Base-by-base conservation (phyloP, 164 flowering plant species). In the Vitis labrusca region DNA sequence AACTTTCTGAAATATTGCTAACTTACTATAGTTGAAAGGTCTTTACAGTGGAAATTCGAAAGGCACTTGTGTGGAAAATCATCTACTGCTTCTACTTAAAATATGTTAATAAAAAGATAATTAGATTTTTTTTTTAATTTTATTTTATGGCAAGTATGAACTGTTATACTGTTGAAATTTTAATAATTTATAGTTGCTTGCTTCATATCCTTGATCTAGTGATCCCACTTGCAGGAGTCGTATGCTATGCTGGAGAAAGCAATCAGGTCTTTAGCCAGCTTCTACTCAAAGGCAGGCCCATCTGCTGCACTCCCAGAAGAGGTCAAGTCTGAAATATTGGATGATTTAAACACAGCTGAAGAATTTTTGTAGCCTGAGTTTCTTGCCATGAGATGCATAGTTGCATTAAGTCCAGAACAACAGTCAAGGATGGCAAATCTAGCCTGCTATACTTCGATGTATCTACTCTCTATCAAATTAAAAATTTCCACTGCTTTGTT, bases 231-330 rank as follows among this genome's bases (percentile, higher is more conserved):
- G 76, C 89, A 94, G 98, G 94, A 93, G 76, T 95, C 99, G 10
- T 88, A 91, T 76, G 82, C 80, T 9, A 85, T 72, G 73, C 77
- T 95, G 9, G 97, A 86, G 80, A 90, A 87, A 71, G 97, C 93
- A 50, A 86, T 95, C 12, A 85, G 97, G 80, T 80, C 93, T 13
- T 80, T 95, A 37, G 99, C 98, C 15, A 71, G 84, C 59, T 95
- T 95, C 73, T 95, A 93, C 84, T 88, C 98, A 14, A 93, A 83
- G 77, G 97, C 97, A 63, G 99, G 99, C 1, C 99, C 99, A 60
- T 91, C 94, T 55, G 98, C 97, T 0, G 52, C 85, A 4, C 84
- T 93, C 16, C 88, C 97, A 8, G 97, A 89, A 66, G 92, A 88
- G 32, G 87, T 91, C 13, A 95, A 89, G 77, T 65, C 86, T 49